phyloP scores from a whole-genome alignment of 2,329 filamentous ascomycete genomes.

The Botryotinia calthae region DNA sequence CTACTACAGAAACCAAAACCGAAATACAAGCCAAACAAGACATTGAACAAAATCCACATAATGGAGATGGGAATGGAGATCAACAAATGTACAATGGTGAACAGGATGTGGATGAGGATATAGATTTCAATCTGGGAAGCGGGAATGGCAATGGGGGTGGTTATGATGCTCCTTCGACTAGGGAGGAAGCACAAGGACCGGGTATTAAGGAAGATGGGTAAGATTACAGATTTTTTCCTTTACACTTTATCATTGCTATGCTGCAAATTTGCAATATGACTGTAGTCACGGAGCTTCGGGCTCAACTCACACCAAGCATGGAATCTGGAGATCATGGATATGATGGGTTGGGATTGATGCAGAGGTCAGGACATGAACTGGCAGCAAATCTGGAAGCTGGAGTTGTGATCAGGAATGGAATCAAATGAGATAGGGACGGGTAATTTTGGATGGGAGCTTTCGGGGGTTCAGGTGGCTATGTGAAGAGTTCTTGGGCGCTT shows the following conservation, averaged over 20 bases:
- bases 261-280: constrained; percentile 23
- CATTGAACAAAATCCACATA: constrained; percentile 36
- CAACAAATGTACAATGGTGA: constrained; percentile 47
- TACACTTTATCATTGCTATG: constrained; percentile 31
- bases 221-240: constrained; percentile 46
- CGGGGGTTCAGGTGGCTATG: not conserved
- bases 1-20: constrained; percentile 30
- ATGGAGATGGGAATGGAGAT: constrained; percentile 39
- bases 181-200: constrained; percentile 50
- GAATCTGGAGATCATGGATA: not conserved
- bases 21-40: constrained; percentile 32
- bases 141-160: constrained; percentile 41
- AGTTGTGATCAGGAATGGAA: constrained; percentile 4
- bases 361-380: not conserved
- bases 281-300: constrained; percentile 19
- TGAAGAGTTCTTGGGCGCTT: not conserved
- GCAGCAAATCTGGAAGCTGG: not conserved
- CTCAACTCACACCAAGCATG: not conserved
- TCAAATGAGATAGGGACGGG: constrained; percentile 2
- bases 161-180: constrained; percentile 28
- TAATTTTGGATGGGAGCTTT: not conserved
- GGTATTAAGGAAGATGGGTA: constrained; percentile 91
- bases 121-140: constrained; percentile 56
- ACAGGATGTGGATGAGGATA: constrained; percentile 54
- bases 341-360: not conserved